phyloP scores from a whole-genome alignment of 179 eudicot species.

The Amaranthus tricolor region DNA sequence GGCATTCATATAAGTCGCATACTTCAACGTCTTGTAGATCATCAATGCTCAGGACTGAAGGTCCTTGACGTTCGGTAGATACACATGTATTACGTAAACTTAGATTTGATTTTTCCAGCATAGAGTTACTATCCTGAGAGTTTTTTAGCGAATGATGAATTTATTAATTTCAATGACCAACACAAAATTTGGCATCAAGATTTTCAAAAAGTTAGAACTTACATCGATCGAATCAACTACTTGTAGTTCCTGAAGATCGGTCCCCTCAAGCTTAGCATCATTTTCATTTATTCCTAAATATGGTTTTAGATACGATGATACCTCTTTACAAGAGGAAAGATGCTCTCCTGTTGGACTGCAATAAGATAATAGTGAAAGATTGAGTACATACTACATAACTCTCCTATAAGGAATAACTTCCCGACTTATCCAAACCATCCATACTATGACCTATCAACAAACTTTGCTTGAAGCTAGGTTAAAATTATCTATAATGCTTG shows the following conservation, averaged over 20 bases:
- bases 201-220: constrained; percentile 22
- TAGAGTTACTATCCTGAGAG: constrained; percentile 29
- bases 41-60: constrained; percentile 42
- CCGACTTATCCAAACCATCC: not conserved
- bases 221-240: constrained; percentile 34
- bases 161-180: constrained; percentile 19
- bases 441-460: not conserved
- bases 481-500: not conserved
- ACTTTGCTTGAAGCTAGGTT: not conserved
- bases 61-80: constrained; percentile 27
- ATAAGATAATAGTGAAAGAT: constrained; percentile 6
- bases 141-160: constrained; percentile 9
- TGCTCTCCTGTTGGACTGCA: constrained; percentile 69
- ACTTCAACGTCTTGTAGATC: constrained; percentile 45
- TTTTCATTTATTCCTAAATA: constrained; percentile 38
- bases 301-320: constrained; percentile 51
- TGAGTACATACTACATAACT: not conserved
- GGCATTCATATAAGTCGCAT: constrained; percentile 56
- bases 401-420: not conserved
- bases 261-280: constrained; percentile 35
- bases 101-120: constrained; percentile 27
- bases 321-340: constrained; percentile 61
- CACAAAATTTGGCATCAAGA: constrained; percentile 5
- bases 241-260: constrained; percentile 34
- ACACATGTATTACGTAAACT: constrained; percentile 17